Base-by-base conservation (phyloP, 1,284 basidiomycete species). In the Caloboletus firmus region DNA sequence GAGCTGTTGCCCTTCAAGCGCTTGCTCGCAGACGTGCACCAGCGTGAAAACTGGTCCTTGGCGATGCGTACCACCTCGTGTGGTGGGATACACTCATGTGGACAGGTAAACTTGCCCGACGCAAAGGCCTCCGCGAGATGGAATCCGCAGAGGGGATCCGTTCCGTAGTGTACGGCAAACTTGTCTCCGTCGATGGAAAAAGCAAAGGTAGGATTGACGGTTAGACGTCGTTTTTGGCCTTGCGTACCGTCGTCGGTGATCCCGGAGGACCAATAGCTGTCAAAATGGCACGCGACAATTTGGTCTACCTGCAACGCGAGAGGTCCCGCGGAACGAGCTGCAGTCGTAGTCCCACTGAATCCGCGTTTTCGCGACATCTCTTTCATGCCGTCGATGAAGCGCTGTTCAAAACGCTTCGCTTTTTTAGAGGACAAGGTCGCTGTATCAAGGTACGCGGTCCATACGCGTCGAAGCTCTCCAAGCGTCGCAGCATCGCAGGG, bases 81-180 rank as follows among this genome's bases (percentile, higher is more conserved):
- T 2, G 39, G 20, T 2, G 40, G 45, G 24, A 55, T 45, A 5
- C 8, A 4, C 1, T 46, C 52, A 1, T 31, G 15, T 9, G 30
- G 43, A 15, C 30, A 20, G 18, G 31, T 42, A 8, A 52, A 55
- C 24, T 52, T 50, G 4, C 56, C 51, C 2, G 64, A 62, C 3
- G 57, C 35, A 18, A 77, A 74, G 0, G 68, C 65, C 2, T 74
- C 62, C 0, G 76, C 76, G 7, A 80, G 68, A 58, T 82, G 79
- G 59, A 83, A 84, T 1, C 72, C 61, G 0, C 62, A 35, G 2
- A 81, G 54, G 1, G 82, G 80, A 58, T 77, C 69, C 0, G 76
- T 77, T 1, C 69, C 76, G 51, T 80, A 79, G 54, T 83, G 79
- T 0, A 80, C 68, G 17, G 72, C 59, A 55, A 76, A 80, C 9